A percentile compares a stretch with the other conserved stretches of the same genome.
These are phyloP conservation scores for Aspergillus arachidicola DNA, from an alignment of 2,329 filamentous ascomycete genomes.

Conservation along the genomic window DNA sequence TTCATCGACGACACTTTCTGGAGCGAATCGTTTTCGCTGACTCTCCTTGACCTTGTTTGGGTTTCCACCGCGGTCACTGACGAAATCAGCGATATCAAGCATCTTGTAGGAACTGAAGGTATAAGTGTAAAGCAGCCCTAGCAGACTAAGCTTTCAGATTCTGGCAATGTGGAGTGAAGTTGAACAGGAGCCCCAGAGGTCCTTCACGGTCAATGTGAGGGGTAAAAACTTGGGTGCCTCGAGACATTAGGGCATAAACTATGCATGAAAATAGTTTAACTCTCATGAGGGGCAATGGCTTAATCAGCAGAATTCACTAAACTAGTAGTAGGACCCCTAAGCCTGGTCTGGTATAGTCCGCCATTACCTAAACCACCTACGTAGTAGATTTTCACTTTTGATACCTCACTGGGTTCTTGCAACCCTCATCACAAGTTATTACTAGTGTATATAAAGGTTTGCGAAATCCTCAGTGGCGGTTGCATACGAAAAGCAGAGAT, in stretches of 20 bases:
- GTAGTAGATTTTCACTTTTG: neutral
- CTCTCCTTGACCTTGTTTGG: conserved; percentile 90
- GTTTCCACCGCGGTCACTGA: conserved; percentile 85
- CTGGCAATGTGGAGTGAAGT: neutral
- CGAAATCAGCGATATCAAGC: conserved; percentile 78
- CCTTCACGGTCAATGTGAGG: conserved; percentile 1
- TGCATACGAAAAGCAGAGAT: neutral
- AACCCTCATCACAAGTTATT: neutral
- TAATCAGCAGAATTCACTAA: conserved; percentile 1
- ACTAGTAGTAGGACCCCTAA: neutral
- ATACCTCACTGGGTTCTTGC: neutral
- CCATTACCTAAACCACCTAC: neutral
- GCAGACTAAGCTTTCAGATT: neutral
- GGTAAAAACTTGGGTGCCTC: conserved; percentile 12
- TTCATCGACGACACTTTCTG: conserved; percentile 84
- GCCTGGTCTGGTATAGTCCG: neutral
- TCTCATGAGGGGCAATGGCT: conserved; percentile 3
- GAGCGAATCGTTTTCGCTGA: conserved; percentile 78
- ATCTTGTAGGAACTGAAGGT: conserved; percentile 47
- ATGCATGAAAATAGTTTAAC: conserved; percentile 3
- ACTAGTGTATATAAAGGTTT: neutral
- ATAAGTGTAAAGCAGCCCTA: neutral
- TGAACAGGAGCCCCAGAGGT: neutral
- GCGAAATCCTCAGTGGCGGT: neutral
- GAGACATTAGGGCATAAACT: conserved; percentile 14